Percentiles rank a stretch among this genome's conserved stretches.
Evolutionary conservation across 148 eudicot genomes (phyloP).

Genomic region (Pharnaceum exiguum): DNA sequence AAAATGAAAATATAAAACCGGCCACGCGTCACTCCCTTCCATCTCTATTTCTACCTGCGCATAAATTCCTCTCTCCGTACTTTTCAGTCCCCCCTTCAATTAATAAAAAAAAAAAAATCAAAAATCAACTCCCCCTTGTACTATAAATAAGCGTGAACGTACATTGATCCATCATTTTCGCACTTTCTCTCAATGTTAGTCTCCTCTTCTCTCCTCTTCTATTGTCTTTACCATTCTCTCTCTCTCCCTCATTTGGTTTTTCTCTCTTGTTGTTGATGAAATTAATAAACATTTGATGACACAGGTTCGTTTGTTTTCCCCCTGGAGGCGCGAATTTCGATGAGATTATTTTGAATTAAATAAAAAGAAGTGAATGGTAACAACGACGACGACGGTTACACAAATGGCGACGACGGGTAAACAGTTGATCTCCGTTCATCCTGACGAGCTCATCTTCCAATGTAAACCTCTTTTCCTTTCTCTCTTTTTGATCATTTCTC

Average conservation of each 20-base stretch:
- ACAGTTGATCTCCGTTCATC: constrained; percentile 64
- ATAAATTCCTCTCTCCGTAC: not conserved
- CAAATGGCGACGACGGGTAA: too few relatives aligned
- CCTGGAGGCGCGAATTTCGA: too few relatives aligned
- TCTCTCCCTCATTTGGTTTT: constrained; percentile 2
- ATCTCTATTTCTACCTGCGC: not conserved
- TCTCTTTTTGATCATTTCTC: not conserved
- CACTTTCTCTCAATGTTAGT: constrained; percentile 12
- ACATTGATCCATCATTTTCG: constrained; percentile 29
- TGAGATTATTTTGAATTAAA: too few relatives aligned
- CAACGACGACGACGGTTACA: constrained; percentile 32
- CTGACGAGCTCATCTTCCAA: constrained; percentile 73
- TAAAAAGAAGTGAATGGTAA: constrained; percentile 11
- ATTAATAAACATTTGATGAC: too few relatives aligned
- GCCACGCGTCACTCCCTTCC: too few relatives aligned
- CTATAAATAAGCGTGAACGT: not conserved
- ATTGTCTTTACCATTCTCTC: constrained; percentile 2
- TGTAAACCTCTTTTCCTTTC: constrained; percentile 28
- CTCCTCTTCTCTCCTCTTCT: not conserved
- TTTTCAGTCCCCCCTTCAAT: too few relatives aligned
- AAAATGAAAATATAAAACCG: too few relatives aligned
- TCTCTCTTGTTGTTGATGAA: constrained; percentile 4
- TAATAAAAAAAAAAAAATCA: too few relatives aligned
- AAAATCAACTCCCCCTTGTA: too few relatives aligned
- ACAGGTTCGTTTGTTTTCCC: too few relatives aligned